phyloP scores from a whole-genome alignment of 177 flowering plant genomes.

The Vitis hybrid region DNA sequence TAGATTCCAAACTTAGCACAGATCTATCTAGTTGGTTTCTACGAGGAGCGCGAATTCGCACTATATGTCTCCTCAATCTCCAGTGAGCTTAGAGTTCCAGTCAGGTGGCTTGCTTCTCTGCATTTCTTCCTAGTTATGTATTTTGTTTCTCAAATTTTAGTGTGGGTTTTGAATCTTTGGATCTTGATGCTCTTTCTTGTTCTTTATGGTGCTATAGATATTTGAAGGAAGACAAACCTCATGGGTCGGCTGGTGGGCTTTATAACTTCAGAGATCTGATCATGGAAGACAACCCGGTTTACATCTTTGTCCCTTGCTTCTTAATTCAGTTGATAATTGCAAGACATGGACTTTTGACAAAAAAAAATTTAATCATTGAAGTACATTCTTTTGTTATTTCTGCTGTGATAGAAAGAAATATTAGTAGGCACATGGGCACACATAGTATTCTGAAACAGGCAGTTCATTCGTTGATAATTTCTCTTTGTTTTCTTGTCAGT shows the following conservation, averaged over 20 bases:
- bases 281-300: constrained; percentile 88
- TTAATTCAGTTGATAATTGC: neutral
- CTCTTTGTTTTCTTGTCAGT: constrained; percentile 41
- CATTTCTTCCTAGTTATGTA: neutral
- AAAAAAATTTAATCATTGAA: too few relatives aligned
- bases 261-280: constrained; percentile 81
- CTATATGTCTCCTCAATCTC: constrained; percentile 76
- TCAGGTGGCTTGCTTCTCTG: constrained; percentile 45
- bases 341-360: neutral
- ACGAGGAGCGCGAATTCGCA: constrained; percentile 86
- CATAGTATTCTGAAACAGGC: too few relatives aligned
- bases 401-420: too few relatives aligned
- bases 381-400: too few relatives aligned
- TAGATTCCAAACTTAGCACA: constrained; percentile 90
- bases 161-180: neutral
- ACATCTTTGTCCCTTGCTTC: constrained; percentile 11
- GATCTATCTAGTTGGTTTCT: constrained; percentile 82
- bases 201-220: constrained; percentile 42
- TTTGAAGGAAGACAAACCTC: constrained; percentile 87
- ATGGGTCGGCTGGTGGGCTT: constrained; percentile 93
- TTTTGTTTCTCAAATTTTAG: constrained; percentile 1
- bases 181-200: constrained; percentile 1
- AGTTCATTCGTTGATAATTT: too few relatives aligned
- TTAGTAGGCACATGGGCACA: too few relatives aligned
- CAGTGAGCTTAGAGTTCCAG: constrained; percentile 82